These are phyloP conservation scores for Boletales sp. DNA, from an alignment of 768 basidiomycete genomes.

Conservation along the genomic window DNA sequence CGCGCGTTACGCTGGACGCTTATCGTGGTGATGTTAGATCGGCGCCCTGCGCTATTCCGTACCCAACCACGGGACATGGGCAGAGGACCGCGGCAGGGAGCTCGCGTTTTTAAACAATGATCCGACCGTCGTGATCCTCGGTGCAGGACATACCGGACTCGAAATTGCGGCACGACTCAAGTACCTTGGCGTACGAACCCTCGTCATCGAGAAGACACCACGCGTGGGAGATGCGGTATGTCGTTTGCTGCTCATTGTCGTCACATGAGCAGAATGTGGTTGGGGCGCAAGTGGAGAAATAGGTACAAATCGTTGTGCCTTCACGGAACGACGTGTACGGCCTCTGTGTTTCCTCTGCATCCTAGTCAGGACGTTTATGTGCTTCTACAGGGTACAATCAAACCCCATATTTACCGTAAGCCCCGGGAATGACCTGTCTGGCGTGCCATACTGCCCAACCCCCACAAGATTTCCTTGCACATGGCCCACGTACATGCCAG, in stretches of 20 bases:
- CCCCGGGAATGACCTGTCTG: constrained; percentile 4
- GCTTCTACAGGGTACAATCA: constrained; percentile 40
- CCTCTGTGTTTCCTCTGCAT: background rate
- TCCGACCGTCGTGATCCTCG: constrained; percentile 55
- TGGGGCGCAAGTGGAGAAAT: constrained; percentile 35
- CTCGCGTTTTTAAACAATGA: constrained; percentile 41
- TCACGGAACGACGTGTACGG: constrained; percentile 44
- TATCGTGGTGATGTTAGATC: background rate
- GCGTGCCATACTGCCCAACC: constrained; percentile 1
- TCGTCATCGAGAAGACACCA: constrained; percentile 49
- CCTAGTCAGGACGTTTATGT: background rate
- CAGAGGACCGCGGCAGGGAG: constrained; percentile 36
- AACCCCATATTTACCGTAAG: constrained; percentile 46
- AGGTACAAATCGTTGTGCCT: constrained; percentile 36
- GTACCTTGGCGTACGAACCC: constrained; percentile 44
- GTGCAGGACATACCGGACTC: constrained; percentile 59
- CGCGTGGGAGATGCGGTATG: constrained; percentile 40
- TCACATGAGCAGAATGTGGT: background rate
- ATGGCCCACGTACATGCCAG: constrained; percentile 47
- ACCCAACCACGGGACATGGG: constrained; percentile 48
- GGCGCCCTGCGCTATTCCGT: background rate
- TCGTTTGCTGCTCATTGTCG: background rate
- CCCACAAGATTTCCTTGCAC: constrained; percentile 43
- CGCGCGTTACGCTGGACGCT: background rate
- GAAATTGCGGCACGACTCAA: constrained; percentile 55